These are phyloP conservation scores for Peniophora sp. DNA, from an alignment of 1,284 basidiomycete species.

Conservation along the genomic window DNA sequence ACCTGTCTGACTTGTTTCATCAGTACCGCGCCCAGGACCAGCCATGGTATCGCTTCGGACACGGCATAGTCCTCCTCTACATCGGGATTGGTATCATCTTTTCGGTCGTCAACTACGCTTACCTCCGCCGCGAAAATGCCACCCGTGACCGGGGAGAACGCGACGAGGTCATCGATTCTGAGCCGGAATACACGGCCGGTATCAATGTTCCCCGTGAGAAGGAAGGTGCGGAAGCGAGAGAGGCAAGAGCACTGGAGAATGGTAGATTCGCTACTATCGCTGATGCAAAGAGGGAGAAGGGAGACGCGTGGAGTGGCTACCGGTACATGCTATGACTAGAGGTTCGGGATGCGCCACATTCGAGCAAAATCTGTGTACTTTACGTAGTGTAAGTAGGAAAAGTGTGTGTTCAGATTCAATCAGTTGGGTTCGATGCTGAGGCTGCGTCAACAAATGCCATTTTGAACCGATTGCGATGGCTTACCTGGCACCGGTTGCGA, in stretches of 20 bases:
- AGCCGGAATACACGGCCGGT: background rate
- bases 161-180: slow-evolving; percentile 55
- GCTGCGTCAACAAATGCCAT: too few relatives aligned
- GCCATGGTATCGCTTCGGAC: slow-evolving; percentile 67
- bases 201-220: slow-evolving; percentile 14
- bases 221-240: background rate
- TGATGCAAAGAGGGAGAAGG: slow-evolving; percentile 29
- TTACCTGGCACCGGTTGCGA: too few relatives aligned
- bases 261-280: slow-evolving; percentile 24
- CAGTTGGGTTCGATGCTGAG: too few relatives aligned
- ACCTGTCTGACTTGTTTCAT: slow-evolving; percentile 1
- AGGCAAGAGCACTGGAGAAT: slow-evolving; percentile 13
- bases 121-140: slow-evolving; percentile 53
- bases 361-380: too few relatives aligned
- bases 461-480: too few relatives aligned
- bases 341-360: too few relatives aligned
- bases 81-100: slow-evolving; percentile 55
- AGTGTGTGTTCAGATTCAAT: too few relatives aligned
- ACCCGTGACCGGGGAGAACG: slow-evolving; percentile 55
- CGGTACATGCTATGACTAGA: slow-evolving; percentile 23
- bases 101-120: slow-evolving; percentile 36
- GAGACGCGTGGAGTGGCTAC: slow-evolving; percentile 30
- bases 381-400: too few relatives aligned
- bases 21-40: slow-evolving; percentile 59
- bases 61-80: slow-evolving; percentile 63